Percentiles rank a stretch among this genome's conserved stretches.
phyloP scores from a whole-genome alignment of 2,329 filamentous ascomycete species.

The Pochonia chlamydosporia region DNA sequence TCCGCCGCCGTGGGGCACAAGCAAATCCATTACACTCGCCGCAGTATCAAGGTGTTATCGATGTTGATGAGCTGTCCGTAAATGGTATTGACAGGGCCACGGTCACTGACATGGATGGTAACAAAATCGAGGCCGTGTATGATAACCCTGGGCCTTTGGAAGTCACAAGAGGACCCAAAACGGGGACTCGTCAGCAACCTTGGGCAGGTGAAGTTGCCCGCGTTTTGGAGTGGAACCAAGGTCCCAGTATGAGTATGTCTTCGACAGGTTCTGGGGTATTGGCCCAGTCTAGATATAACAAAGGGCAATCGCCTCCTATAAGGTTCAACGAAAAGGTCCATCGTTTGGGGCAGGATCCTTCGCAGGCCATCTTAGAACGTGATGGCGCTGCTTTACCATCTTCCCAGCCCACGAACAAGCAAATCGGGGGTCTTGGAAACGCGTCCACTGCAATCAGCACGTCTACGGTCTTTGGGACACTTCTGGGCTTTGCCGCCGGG shows the following conservation, averaged over 20 bases:
- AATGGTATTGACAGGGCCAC: constrained; percentile 33
- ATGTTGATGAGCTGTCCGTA: background rate
- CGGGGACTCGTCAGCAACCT: background rate
- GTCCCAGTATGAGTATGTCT: background rate
- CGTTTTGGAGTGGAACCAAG: background rate
- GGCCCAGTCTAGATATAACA: background rate
- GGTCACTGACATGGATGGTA: constrained; percentile 76
- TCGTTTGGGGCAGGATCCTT: background rate
- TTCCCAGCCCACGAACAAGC: background rate
- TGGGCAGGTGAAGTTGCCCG: background rate
- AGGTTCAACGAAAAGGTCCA: background rate
- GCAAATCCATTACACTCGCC: constrained; percentile 47
- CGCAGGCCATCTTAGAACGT: background rate
- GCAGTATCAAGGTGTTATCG: constrained; percentile 11
- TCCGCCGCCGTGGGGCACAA: constrained; percentile 64
- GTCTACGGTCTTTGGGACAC: constrained; percentile 65
- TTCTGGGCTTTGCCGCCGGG: constrained; percentile 71
- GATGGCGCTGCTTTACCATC: background rate
- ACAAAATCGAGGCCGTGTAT: constrained; percentile 74
- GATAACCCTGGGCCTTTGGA: constrained; percentile 24
- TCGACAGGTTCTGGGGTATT: background rate
- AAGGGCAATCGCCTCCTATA: background rate
- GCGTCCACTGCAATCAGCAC: constrained; percentile 32
- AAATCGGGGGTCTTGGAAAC: background rate
- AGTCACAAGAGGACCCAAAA: constrained; percentile 26